Conservation (phyloP, 352 stramenopile species). For the Phytophthora aleatoria region DNA sequence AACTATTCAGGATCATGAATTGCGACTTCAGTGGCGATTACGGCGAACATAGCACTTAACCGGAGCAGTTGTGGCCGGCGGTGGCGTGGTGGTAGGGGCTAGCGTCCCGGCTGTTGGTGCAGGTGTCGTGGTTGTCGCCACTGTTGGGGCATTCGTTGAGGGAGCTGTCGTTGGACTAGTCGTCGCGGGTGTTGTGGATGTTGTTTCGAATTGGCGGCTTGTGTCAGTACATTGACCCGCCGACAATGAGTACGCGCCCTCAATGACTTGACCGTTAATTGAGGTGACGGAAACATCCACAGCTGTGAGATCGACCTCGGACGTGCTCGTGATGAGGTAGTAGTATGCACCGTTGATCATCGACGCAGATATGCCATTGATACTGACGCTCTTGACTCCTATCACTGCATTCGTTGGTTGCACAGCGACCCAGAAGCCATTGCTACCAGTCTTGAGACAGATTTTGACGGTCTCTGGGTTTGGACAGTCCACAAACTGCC, state of each 20-base stretch:
- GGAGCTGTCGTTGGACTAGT: background rate
- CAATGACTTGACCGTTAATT: slow-evolving; percentile 32
- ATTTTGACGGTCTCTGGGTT: slow-evolving; percentile 36
- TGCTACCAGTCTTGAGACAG: slow-evolving; percentile 47
- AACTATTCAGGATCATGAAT: background rate
- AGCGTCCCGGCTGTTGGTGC: background rate
- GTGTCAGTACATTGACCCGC: slow-evolving; percentile 39
- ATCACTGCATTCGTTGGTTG: slow-evolving; percentile 45
- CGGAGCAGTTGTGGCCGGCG: background rate
- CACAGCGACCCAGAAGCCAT: slow-evolving; percentile 42
- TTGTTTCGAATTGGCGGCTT: slow-evolving; percentile 34
- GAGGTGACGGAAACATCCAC: slow-evolving; percentile 41
- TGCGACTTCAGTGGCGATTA: slow-evolving; percentile 8
- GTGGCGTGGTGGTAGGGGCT: background rate
- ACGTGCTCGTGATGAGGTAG: slow-evolving; percentile 36
- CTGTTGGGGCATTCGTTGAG: background rate
- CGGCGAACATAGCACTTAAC: slow-evolving; percentile 17
- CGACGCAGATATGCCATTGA: slow-evolving; percentile 31
- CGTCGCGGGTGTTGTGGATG: background rate
- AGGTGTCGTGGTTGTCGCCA: background rate
- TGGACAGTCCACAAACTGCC: slow-evolving; percentile 52
- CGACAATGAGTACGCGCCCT: slow-evolving; percentile 31
- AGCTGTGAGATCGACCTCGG: slow-evolving; percentile 15
- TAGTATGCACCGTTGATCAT: slow-evolving; percentile 46
- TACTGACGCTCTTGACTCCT: slow-evolving; percentile 43